A percentile compares a stretch with the other conserved stretches of the same genome.
Evolutionary conservation across 768 basidiomycete species (phyloP).

Genomic region (Boletus subparvulus): DNA sequence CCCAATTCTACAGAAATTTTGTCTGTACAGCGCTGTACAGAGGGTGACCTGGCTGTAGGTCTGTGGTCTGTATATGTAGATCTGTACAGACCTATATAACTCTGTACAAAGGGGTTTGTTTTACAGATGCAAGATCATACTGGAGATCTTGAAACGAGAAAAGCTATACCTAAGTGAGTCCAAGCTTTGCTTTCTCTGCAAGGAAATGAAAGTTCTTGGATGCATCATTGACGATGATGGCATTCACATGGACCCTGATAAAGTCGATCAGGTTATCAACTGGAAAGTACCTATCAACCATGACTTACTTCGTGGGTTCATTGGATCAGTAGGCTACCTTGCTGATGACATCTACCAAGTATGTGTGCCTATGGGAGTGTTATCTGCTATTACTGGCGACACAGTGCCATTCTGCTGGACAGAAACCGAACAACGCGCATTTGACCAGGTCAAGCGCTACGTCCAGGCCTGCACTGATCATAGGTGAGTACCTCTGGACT

Average conservation of each 20-base stretch:
- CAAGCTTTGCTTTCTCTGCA: slow-evolving; percentile 36
- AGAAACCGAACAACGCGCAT: too few relatives aligned
- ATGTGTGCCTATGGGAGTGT: neutral
- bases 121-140: slow-evolving; percentile 28
- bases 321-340: neutral
- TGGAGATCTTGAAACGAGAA: slow-evolving; percentile 34
- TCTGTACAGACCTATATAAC: too few relatives aligned
- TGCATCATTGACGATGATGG: slow-evolving; percentile 37
- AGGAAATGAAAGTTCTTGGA: slow-evolving; percentile 36
- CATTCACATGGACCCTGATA: slow-evolving; percentile 44
- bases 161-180: slow-evolving; percentile 36
- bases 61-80: too few relatives aligned
- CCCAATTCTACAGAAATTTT: too few relatives aligned
- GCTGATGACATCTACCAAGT: slow-evolving; percentile 7
- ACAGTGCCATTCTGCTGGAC: neutral
- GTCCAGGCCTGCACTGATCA: too few relatives aligned
- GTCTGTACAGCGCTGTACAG: too few relatives aligned
- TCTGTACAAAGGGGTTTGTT: too few relatives aligned
- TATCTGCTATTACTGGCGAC: neutral
- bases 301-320: neutral
- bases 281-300: neutral
- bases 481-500: too few relatives aligned
- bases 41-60: too few relatives aligned
- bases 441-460: too few relatives aligned
- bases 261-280: slow-evolving; percentile 36